Conservation (phyloP, 2,329 filamentous ascomycete species). For the Fusarium sp. region DNA sequence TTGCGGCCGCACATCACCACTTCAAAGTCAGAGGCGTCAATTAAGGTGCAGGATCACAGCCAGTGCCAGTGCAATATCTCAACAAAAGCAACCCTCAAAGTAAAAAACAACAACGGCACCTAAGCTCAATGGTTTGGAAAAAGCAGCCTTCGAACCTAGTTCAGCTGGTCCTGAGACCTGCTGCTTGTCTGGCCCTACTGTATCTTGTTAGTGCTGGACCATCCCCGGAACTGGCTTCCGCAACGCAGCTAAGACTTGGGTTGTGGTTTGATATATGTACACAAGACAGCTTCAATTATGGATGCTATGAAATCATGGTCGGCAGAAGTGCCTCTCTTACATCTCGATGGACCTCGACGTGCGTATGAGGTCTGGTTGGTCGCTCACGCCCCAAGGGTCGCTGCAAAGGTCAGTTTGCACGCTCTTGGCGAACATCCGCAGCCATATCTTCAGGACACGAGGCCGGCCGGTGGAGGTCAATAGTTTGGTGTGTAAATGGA, state of each 20-base stretch:
- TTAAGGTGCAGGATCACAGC: constrained; percentile 9
- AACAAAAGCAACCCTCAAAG: constrained; percentile 9
- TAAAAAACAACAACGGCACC: constrained; percentile 13
- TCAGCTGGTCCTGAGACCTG: constrained; percentile 8
- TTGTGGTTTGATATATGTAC: not conserved
- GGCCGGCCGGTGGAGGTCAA: constrained; percentile 1
- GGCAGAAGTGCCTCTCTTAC: constrained; percentile 4
- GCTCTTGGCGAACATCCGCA: constrained; percentile 19
- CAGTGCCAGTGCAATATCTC: not conserved
- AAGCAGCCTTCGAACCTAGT: constrained; percentile 11
- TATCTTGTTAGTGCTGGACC: constrained; percentile 7
- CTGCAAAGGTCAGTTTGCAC: not conserved
- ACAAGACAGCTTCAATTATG: constrained; percentile 21
- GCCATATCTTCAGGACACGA: constrained; percentile 9
- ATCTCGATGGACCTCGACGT: constrained; percentile 23
- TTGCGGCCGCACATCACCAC: constrained; percentile 13
- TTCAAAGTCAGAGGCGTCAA: constrained; percentile 3
- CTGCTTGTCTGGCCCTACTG: not conserved
- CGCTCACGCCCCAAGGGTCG: constrained; percentile 1
- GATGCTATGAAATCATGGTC: constrained; percentile 35
- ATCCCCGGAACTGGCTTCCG: constrained; percentile 13
- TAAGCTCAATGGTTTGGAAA: constrained; percentile 5
- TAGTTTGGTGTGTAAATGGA: constrained; percentile 8
- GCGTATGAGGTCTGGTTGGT: constrained; percentile 8
- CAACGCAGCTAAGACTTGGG: constrained; percentile 2